Evolutionary conservation across 306 rosid species (phyloP).

Genomic region (Carpinus fangiana): DNA sequence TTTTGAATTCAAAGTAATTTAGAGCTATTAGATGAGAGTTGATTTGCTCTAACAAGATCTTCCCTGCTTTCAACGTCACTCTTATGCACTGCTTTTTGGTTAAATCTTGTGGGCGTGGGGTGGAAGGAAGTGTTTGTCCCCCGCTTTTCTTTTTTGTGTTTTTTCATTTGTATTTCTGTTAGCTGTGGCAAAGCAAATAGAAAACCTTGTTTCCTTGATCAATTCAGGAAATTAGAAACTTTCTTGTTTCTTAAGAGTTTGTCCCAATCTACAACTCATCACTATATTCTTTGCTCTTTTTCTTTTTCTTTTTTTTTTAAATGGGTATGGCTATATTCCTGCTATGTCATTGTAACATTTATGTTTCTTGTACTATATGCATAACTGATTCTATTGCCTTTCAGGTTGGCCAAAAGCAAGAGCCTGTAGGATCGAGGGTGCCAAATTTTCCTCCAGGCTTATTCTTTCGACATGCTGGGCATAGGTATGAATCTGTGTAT

Average conservation of each 20-base stretch:
- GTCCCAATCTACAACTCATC: neutral
- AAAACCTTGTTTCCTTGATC: neutral
- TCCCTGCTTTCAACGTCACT: neutral
- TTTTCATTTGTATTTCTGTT: neutral
- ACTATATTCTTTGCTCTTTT: neutral
- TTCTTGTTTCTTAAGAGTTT: neutral
- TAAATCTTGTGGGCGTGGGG: neutral
- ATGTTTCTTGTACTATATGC: neutral
- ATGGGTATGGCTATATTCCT: neutral
- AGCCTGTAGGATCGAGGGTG: slow-evolving; percentile 32
- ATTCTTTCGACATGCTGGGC: slow-evolving; percentile 59
- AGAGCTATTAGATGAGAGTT: no score
- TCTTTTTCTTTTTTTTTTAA: neutral
- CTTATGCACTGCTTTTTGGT: neutral
- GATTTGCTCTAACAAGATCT: no score
- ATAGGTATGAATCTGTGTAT: slow-evolving; percentile 13
- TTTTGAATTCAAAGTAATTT: no score
- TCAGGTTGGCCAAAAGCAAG: slow-evolving; percentile 46
- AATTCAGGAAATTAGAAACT: neutral
- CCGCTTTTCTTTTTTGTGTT: neutral
- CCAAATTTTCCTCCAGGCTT: slow-evolving; percentile 39
- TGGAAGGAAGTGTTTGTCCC: neutral
- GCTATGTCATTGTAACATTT: neutral
- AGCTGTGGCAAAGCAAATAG: neutral
- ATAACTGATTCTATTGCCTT: slow-evolving; percentile 11